Evolutionary conservation across 306 rosid species (phyloP), one percentile per base, ranked within the genome.

Genomic region (Casuarina cunninghamiana): DNA sequence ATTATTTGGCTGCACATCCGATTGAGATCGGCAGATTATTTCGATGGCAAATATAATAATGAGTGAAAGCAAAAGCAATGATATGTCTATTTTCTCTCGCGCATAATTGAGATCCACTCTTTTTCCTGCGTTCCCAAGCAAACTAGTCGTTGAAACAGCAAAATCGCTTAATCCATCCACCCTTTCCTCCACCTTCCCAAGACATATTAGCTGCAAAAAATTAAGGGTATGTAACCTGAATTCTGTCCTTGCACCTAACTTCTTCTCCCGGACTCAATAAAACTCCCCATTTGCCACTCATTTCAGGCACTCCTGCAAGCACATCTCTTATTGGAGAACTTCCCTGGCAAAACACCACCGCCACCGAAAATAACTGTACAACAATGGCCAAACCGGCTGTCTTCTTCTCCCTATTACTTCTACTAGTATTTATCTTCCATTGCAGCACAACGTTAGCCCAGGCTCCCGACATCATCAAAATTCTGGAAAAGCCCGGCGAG

Each of bases 401-500:
- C 6, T 62, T 58, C 6, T 62, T 72, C 38, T 72, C 76, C 63
- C 51, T n/a, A 68, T 55, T 53, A 21, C 55, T 38, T 57, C 19
- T 60, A 39, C 71, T 67, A 15, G 10, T n/a, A 12, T 42, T 67
- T 41, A 46, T 82, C 73, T 69, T 72, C 72, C 62, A 32, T 48
- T 39, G 72, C 48, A 6, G 12, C 11, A 2, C 58, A 46, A 32
- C 55, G 2, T 53, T 6, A 5, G 78, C 57, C 51, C 87, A 71
- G 61, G 75, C 15, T 76, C 87, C 44, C 32, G 89, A 86, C 51
- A 70, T 86, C 32, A 67, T 79, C 74, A 79, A 55, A 70, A 86
- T 89, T 54, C 74, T 89, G 1, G 86, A 85, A 6, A 86, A 86
- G 74, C 86, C 83, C 3, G 84, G 86, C 10, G 78, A 78, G 13